These are phyloP conservation scores for Eutypa lata DNA, from an alignment of 2,329 filamentous ascomycete genomes.

Conservation along the genomic window DNA sequence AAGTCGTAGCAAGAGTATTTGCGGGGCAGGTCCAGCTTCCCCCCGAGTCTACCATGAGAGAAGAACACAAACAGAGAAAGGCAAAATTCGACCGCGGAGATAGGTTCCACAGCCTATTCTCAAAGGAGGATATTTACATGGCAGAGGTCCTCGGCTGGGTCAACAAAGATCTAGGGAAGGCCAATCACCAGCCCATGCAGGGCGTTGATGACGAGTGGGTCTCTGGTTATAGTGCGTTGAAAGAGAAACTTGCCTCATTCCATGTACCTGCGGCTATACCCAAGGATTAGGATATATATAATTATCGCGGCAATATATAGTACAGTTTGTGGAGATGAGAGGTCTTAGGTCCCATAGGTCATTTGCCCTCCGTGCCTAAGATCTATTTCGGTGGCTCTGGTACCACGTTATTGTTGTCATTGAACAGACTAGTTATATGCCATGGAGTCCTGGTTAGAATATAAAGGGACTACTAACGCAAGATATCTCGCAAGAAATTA, in stretches of 20 bases:
- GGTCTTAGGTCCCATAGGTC: too few species aligned
- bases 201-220: conserved; percentile 32
- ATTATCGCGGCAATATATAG: too few species aligned
- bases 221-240: conserved; percentile 14
- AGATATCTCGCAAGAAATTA: too few species aligned
- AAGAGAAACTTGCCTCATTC: conserved; percentile 5
- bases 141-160: conserved; percentile 27
- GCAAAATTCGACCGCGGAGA: conserved; percentile 28
- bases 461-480: too few species aligned
- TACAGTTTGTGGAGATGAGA: too few species aligned
- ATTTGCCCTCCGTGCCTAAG: too few species aligned
- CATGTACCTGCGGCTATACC: neutral
- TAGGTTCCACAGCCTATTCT: conserved; percentile 35
- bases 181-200: conserved; percentile 22
- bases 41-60: conserved; percentile 32
- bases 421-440: too few species aligned
- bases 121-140: conserved; percentile 30
- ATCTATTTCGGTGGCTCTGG: too few species aligned
- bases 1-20: conserved; percentile 56
- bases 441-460: too few species aligned
- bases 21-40: conserved; percentile 50
- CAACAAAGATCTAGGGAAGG: conserved; percentile 17
- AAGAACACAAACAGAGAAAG: conserved; percentile 29
- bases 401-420: too few species aligned
- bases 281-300: neutral